Evolutionary conservation across 2,329 filamentous ascomycete genomes (phyloP), one percentile per base, ranked within the genome.

Genomic region (Venturia oleaginea): DNA sequence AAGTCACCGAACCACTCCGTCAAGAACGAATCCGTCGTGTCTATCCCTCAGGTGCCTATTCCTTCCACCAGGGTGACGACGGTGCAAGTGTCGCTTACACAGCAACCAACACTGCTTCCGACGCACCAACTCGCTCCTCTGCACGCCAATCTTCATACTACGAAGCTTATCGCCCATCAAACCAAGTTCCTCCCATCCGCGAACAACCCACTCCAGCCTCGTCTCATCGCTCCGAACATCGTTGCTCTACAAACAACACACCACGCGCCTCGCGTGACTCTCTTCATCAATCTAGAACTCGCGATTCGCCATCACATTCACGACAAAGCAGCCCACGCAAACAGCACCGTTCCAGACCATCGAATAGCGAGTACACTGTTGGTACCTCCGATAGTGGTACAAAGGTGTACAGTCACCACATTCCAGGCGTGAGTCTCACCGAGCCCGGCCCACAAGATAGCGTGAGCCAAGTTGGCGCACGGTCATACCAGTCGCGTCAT

Each of bases 351-450:
- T 40, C 48, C 48, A 71, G 72, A 2, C 70, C 73, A 40, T 72
- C 74, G 1, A 76, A 75, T 10, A 74, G 75, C 42, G 80, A 78
- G 69, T 75, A 76, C 6, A 75, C 37, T 19, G 51, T 22, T 24
- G 30, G 34, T 30, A 38, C 55, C 22, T 72, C 73, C 24, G 76
- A 75, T 5, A 75, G 76, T 0, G 81, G 82, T 11, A 83, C 81
- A 15, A 83, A 82, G 72, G 77, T 76, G 59, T 86, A 86, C 69
- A 79, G 81, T 32, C 83, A 83, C 72, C 78, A 83, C 10, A 82
- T 86, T 60, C 82, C 83, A 0, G 82, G 80, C 0, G 68, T 85
- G 69, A 81, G 77, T 65, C 66, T 67, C 42, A 72, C 72, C 69
- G 37, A 76, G 73, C 73, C 75, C 6, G 71, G 70, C 24, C 69